A percentile compares a stretch with the other conserved stretches of the same genome.
Evolutionary conservation across 2,329 filamentous ascomycete genomes (phyloP).

Genomic region (Magnaporthales sp.): DNA sequence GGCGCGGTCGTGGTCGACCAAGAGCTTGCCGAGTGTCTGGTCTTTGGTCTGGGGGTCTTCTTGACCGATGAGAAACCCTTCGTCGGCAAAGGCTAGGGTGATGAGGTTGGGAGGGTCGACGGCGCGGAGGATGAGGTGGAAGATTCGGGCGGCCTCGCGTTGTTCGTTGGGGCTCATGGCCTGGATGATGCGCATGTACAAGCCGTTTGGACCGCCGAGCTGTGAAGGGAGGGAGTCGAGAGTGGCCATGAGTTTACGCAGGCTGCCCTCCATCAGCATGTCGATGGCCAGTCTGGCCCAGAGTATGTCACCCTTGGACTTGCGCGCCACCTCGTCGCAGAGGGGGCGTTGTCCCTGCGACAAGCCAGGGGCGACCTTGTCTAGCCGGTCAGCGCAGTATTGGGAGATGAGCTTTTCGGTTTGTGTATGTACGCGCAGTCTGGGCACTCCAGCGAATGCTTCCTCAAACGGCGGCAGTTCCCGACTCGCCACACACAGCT

Average conservation of each 20-base stretch:
- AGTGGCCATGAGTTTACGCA: background rate
- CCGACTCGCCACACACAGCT: background rate
- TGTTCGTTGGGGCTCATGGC: background rate
- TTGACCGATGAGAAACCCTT: background rate
- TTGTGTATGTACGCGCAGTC: background rate
- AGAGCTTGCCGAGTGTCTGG: background rate
- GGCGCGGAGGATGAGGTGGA: constrained; percentile 7
- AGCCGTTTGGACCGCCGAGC: background rate
- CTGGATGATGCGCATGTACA: constrained; percentile 1
- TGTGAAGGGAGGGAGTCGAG: background rate
- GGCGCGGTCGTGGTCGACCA: background rate
- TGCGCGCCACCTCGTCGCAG: background rate
- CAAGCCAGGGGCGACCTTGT: background rate
- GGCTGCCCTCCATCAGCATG: background rate
- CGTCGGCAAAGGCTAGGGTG: constrained; percentile 6
- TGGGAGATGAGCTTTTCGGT: background rate
- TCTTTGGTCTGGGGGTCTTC: background rate
- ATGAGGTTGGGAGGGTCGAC: constrained; percentile 7
- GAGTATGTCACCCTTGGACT: background rate
- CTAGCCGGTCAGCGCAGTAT: background rate
- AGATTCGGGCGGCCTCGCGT: constrained; percentile 7
- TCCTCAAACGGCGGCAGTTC: background rate
- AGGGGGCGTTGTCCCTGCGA: background rate
- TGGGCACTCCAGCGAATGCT: background rate
- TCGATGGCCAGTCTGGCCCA: background rate